Evolutionary conservation across 768 basidiomycete genomes (phyloP).

Genomic region (Pleurotus cornucopiae): DNA sequence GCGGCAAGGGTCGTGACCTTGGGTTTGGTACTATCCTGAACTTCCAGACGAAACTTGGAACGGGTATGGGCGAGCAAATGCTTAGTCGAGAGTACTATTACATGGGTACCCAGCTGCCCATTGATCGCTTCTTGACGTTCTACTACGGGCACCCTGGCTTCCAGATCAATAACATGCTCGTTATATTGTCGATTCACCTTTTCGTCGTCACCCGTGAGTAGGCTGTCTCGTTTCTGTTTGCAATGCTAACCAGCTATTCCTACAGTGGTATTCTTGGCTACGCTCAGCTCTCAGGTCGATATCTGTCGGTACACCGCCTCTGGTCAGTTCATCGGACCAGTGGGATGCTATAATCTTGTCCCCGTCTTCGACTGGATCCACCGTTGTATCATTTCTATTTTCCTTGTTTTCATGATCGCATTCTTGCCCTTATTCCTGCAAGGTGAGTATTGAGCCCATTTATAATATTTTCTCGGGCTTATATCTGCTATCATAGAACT

Average conservation of each 20-base stretch:
- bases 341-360: conserved; percentile 90
- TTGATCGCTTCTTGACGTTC: conserved; percentile 98
- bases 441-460: conserved; percentile 44
- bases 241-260: conserved; percentile 13
- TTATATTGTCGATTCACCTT: conserved; percentile 94
- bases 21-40: conserved; percentile 99
- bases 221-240: not conserved
- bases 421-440: conserved; percentile 94
- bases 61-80: conserved; percentile 99
- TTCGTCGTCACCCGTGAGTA: conserved; percentile 87
- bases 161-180: conserved; percentile 99
- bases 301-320: conserved; percentile 77
- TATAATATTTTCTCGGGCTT: not conserved
- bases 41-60: conserved; percentile 99
- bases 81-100: conserved; percentile 99
- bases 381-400: conserved; percentile 95
- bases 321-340: conserved; percentile 72
- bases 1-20: conserved; percentile 97
- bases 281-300: conserved; percentile 74
- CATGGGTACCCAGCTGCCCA: conserved; percentile 93
- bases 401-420: conserved; percentile 97
- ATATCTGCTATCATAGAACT: conserved; percentile 57
- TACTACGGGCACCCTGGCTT: conserved; percentile 99
- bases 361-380: conserved; percentile 96
- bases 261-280: conserved; percentile 91